These are phyloP conservation scores for Cucumis hystrix DNA, from an alignment of 306 rosid species.

Conservation along the genomic window DNA sequence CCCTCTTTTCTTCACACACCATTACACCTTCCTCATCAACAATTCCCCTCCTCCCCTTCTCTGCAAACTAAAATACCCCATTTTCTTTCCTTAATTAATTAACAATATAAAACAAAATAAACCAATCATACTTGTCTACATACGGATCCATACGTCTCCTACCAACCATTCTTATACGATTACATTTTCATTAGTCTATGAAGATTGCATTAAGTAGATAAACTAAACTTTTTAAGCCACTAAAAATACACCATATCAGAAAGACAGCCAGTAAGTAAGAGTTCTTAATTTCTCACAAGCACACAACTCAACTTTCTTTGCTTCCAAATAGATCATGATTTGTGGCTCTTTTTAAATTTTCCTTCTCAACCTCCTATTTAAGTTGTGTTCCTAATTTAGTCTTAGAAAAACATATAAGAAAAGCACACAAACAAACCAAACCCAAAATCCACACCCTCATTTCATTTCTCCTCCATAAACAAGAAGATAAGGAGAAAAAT, in stretches of 20 bases:
- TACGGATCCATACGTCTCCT: not conserved
- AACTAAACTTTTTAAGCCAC: not conserved
- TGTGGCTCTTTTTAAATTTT: constrained; percentile 19
- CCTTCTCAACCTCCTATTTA: constrained; percentile 15
- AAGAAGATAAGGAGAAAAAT: not conserved
- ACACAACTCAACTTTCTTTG: constrained; percentile 14
- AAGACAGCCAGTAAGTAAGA: not conserved
- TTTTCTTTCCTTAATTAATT: not conserved
- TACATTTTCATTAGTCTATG: not conserved
- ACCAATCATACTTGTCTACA: not conserved
- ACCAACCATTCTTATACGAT: not conserved
- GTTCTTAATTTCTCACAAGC: not conserved
- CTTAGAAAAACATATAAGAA: not conserved
- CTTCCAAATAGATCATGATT: constrained; percentile 13
- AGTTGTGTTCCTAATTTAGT: not conserved
- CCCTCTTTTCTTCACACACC: constrained; percentile 24
- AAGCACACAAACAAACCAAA: not conserved
- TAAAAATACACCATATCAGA: not conserved
- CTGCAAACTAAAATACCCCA: not conserved
- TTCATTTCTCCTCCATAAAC: constrained; percentile 14
- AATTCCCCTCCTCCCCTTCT: constrained; percentile 10
- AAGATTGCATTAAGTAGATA: not conserved
- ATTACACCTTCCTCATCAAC: constrained; percentile 26
- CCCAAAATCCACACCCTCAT: not conserved
- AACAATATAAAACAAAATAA: not conserved